Conservation (phyloP, 805 yeast genomes). For the Ogataea pilisensis region DNA sequence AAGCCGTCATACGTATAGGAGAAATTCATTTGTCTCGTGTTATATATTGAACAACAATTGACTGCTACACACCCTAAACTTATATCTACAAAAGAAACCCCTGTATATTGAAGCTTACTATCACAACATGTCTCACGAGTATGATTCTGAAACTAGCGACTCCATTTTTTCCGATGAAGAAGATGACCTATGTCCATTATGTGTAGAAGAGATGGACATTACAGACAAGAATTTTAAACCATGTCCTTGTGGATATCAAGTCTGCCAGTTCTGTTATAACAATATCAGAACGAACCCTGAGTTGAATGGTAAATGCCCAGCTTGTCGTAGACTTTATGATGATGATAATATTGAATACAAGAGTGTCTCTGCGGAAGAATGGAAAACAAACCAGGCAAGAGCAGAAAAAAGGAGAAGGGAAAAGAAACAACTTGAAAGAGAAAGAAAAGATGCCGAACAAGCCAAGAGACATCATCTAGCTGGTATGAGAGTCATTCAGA, state of each 20-base stretch:
- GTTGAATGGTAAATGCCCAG: conserved; percentile 94
- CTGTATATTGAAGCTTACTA: no score
- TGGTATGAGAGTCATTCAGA: conserved; percentile 97
- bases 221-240: conserved; percentile 96
- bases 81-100: no score
- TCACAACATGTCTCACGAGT: conserved; percentile 19
- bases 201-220: conserved; percentile 97
- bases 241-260: conserved; percentile 99
- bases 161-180: conserved; percentile 73
- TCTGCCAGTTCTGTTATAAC: conserved; percentile 97
- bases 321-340: conserved; percentile 90
- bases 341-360: conserved; percentile 90
- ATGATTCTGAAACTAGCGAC: conserved; percentile 35
- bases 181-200: conserved; percentile 84
- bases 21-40: no score
- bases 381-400: conserved; percentile 74
- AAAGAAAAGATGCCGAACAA: conserved; percentile 84
- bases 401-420: conserved; percentile 79
- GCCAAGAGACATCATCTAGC: conserved; percentile 84
- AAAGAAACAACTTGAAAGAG: conserved; percentile 83
- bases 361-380: conserved; percentile 79
- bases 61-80: no score
- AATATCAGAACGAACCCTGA: conserved; percentile 95
- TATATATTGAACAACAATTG: no score
- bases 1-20: no score